Conservation (phyloP, 352 stramenopile species). For the Phytopythium kandeliae region DNA sequence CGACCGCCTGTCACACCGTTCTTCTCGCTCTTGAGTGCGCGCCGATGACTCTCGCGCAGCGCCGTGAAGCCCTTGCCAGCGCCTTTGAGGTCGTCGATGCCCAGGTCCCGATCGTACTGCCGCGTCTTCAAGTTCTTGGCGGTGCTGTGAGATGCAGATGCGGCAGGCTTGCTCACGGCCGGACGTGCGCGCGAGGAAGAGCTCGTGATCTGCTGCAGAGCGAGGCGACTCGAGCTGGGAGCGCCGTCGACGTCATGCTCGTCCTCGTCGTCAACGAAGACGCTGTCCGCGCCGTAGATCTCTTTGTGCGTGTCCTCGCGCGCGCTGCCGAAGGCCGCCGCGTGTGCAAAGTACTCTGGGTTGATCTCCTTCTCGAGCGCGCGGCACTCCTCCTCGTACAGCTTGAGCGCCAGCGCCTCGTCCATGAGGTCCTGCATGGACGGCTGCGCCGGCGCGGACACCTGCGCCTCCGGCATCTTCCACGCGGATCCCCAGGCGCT, state of each 20-base stretch:
- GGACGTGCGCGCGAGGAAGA: background rate
- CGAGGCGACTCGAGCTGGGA: background rate
- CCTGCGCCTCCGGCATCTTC: conserved; percentile 13
- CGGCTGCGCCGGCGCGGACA: conserved; percentile 11
- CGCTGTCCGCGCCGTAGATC: conserved; percentile 37
- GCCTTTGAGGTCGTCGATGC: conserved; percentile 14
- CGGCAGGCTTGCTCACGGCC: conserved; percentile 6
- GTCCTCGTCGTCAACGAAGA: conserved; percentile 9
- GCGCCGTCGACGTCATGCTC: background rate
- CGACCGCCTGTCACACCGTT: conserved; percentile 40
- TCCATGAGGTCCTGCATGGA: conserved; percentile 70
- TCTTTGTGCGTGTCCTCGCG: conserved; percentile 26
- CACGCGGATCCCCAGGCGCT: background rate
- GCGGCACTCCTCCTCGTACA: conserved; percentile 57
- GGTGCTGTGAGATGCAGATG: conserved; percentile 5
- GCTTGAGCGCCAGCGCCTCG: conserved; percentile 50
- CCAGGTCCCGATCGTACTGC: conserved; percentile 26
- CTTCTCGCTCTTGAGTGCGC: conserved; percentile 50
- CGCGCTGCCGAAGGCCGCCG: conserved; percentile 29
- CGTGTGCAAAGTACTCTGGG: conserved; percentile 21
- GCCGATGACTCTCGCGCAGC: conserved; percentile 43
- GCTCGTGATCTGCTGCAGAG: conserved; percentile 1
- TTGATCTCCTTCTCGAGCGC: conserved; percentile 32
- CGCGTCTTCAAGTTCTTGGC: conserved; percentile 18
- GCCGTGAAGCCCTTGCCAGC: conserved; percentile 44